Base-by-base conservation (phyloP, 345 rosid genomes). In the rapeseed (Brassica napus) region DNA sequence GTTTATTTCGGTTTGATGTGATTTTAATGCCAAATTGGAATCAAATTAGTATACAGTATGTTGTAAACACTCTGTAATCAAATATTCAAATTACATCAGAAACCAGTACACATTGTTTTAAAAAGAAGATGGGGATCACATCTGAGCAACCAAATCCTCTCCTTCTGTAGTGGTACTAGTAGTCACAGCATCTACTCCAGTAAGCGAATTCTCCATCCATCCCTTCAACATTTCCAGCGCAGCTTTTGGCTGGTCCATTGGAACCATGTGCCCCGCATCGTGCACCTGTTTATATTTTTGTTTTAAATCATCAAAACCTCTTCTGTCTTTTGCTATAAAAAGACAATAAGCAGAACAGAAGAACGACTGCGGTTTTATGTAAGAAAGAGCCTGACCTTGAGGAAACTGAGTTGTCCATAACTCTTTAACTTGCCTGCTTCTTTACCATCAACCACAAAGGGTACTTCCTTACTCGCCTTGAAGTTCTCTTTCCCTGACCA, bases 191-290 rank as follows among this genome's bases (percentile, higher is more conserved):
- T n/a, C 57, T 16, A 76, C 79, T 54, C 69, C 81, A 2, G 77
- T 65, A 24, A 93, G 81, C 37, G 87, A 66, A 63, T 90, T 92
- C 60, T 82, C 73, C 75, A 86, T 93, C 99, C 98, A 95, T 73
- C 91, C 85, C 84, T 66, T 90, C 82, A 95, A 85, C 99, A 95
- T 95, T 86, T 85, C 87, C 47, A 95, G 69, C 21, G 99, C 76
- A 78, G 89, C 98, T 87, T 89, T 89, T 0, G 98, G 98, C 80
- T 95, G 97, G 84, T 95, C 98, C 99, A 93, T 95, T 0, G 99
- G 99, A 78, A 93, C 97, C 99, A 95, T 93, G 85, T 95, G 99
- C 79, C 99, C 97, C 1, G 99, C 97, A 74, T 95, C 87, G 3
- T 82, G 93, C 58, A 93, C 97, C 97, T 95, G 86, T 77, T 1